phyloP scores from a whole-genome alignment of 768 basidiomycete genomes.

The Pulveroboletus sp. region DNA sequence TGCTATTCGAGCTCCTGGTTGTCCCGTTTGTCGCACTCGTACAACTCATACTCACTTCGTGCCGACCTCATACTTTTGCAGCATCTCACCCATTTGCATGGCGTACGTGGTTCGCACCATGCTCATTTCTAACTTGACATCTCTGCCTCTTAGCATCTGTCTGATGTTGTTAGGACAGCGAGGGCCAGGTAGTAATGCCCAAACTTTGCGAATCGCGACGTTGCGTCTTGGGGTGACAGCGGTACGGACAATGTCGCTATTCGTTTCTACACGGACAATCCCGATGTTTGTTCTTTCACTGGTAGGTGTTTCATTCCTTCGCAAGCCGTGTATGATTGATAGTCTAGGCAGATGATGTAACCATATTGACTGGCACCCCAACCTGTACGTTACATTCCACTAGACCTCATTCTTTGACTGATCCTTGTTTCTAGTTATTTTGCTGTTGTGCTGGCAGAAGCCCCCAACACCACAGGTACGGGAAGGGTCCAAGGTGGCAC shows the following conservation, averaged over 20 bases:
- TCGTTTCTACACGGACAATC: slow-evolving; percentile 63
- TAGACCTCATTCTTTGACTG: neutral
- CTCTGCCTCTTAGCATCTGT: slow-evolving; percentile 27
- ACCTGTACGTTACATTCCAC: slow-evolving; percentile 14
- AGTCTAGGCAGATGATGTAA: slow-evolving; percentile 3
- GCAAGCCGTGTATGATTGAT: neutral
- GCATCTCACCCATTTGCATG: slow-evolving; percentile 44
- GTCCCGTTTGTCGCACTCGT: slow-evolving; percentile 19
- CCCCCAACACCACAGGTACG: slow-evolving; percentile 1
- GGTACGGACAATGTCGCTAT: slow-evolving; percentile 46
- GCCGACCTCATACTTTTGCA: slow-evolving; percentile 9
- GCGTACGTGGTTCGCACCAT: slow-evolving; percentile 25
- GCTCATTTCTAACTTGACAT: neutral
- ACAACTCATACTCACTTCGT: neutral
- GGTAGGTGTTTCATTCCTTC: slow-evolving; percentile 15
- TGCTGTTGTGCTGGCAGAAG: slow-evolving; percentile 30
- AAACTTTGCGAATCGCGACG: slow-evolving; percentile 39
- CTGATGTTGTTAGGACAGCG: slow-evolving; percentile 34
- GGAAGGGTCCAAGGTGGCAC: slow-evolving; percentile 13
- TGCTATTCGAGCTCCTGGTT: slow-evolving; percentile 19
- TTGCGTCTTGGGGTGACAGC: slow-evolving; percentile 27
- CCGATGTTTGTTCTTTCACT: slow-evolving; percentile 59
- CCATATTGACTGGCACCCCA: slow-evolving; percentile 31
- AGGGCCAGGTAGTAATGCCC: slow-evolving; percentile 20
- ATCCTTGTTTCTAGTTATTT: slow-evolving; percentile 17